Evolutionary conservation across 2,329 filamentous ascomycete species (phyloP).

Genomic region (Verticillium isaacii): DNA sequence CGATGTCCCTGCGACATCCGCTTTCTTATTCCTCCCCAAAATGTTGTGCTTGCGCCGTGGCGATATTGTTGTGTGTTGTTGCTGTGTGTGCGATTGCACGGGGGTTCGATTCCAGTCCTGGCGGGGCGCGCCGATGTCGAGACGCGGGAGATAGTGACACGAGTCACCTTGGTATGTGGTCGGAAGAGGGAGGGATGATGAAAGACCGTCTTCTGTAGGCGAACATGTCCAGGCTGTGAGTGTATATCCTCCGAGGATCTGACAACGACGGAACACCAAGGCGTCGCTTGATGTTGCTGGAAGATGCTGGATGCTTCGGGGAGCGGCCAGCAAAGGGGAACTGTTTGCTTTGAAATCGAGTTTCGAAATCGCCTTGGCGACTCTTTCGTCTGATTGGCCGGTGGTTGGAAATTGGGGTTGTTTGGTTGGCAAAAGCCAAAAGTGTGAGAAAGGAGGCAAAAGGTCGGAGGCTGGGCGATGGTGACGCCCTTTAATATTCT

Average conservation of each 20-base stretch:
- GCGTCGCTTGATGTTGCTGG: slow-evolving; percentile 16
- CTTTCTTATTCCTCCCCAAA: slow-evolving; percentile 3
- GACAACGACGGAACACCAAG: slow-evolving; percentile 14
- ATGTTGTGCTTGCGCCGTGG: neutral
- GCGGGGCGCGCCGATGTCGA: slow-evolving; percentile 41
- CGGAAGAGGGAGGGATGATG: slow-evolving; percentile 53
- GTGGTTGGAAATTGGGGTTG: slow-evolving; percentile 15
- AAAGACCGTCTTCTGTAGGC: slow-evolving; percentile 48
- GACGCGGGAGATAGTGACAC: slow-evolving; percentile 40
- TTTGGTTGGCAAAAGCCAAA: slow-evolving; percentile 28
- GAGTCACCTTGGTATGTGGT: slow-evolving; percentile 60
- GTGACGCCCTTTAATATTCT: slow-evolving; percentile 1
- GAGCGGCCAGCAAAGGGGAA: slow-evolving; percentile 16
- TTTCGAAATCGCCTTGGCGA: neutral
- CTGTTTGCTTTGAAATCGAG: neutral
- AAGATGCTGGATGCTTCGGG: slow-evolving; percentile 22
- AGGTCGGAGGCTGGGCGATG: neutral
- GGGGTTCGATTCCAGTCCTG: slow-evolving; percentile 12
- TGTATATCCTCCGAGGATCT: slow-evolving; percentile 25
- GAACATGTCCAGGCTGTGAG: slow-evolving; percentile 45
- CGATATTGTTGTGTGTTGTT: slow-evolving; percentile 9
- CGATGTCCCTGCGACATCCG: slow-evolving; percentile 25
- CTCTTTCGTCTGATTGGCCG: slow-evolving; percentile 11
- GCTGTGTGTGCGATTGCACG: neutral
- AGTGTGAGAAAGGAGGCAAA: neutral